These are phyloP conservation scores for Pterulicium gracile DNA, from an alignment of 1,284 basidiomycete genomes.

Conservation along the genomic window DNA sequence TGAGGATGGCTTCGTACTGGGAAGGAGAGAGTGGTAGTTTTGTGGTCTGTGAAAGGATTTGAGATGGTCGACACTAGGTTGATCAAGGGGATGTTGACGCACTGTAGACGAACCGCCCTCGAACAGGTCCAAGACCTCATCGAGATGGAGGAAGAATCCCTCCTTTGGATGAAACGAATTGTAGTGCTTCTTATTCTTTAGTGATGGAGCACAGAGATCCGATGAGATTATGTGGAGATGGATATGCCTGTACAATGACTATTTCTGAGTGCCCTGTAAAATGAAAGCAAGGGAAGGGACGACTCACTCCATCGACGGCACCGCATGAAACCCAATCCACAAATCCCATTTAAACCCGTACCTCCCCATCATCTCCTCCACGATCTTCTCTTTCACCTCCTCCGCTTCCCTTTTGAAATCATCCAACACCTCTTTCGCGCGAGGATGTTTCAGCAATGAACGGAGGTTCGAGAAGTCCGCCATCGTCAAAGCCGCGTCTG, in stretches of 20 bases:
- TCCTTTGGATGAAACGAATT: conserved; percentile 85
- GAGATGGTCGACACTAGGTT: conserved; percentile 3
- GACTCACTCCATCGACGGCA: conserved; percentile 67
- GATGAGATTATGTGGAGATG: conserved; percentile 84
- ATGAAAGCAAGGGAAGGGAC: conserved; percentile 3
- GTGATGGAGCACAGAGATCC: conserved; percentile 61
- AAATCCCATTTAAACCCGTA: conserved; percentile 78
- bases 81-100: conserved; percentile 12
- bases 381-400: conserved; percentile 36
- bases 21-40: conserved; percentile 30
- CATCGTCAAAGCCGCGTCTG: not conserved
- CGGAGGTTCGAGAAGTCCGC: conserved; percentile 46
- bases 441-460: conserved; percentile 42
- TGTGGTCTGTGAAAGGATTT: conserved; percentile 32
- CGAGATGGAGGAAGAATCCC: conserved; percentile 80
- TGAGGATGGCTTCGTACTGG: conserved; percentile 56
- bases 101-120: conserved; percentile 47
- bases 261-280: conserved; percentile 4
- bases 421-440: conserved; percentile 43
- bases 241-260: conserved; percentile 46
- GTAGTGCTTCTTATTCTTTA: conserved; percentile 93
- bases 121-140: conserved; percentile 70
- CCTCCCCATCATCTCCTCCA: conserved; percentile 71
- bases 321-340: conserved; percentile 80
- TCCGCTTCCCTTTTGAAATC: conserved; percentile 48